Conservation (phyloP, 495 filamentous ascomycete species). For the Xylaria intraflava region DNA sequence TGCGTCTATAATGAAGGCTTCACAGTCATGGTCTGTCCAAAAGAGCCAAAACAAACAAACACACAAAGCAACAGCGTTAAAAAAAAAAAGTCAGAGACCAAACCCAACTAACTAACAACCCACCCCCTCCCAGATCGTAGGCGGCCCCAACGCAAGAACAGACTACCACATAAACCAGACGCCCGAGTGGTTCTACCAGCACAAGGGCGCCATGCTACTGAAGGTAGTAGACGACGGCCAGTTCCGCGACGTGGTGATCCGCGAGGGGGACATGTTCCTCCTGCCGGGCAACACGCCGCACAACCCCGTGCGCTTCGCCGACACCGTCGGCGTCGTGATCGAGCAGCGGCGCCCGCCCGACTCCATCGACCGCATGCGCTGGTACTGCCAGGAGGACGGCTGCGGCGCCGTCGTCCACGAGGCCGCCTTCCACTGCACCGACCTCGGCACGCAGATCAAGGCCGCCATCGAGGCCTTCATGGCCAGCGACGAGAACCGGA, state of each 20-base stretch:
- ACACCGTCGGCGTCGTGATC: slow-evolving; percentile 75
- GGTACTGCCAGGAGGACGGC: slow-evolving; percentile 65
- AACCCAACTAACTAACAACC: not conserved
- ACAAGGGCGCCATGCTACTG: slow-evolving; percentile 85
- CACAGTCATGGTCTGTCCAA: slow-evolving; percentile 62
- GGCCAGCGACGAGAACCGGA: slow-evolving; percentile 61
- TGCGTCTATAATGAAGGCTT: slow-evolving; percentile 81
- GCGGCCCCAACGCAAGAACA: slow-evolving; percentile 90
- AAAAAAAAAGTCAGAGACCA: not conserved
- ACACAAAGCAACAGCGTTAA: not conserved
- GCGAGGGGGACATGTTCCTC: slow-evolving; percentile 91
- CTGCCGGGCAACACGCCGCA: slow-evolving; percentile 89
- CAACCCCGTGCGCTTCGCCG: slow-evolving; percentile 58
- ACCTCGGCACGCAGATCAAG: slow-evolving; percentile 97
- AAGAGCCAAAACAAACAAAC: not conserved
- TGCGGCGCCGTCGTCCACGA: slow-evolving; percentile 77
- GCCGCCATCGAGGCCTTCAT: slow-evolving; percentile 81
- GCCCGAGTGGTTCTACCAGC: slow-evolving; percentile 96
- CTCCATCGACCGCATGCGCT: slow-evolving; percentile 72
- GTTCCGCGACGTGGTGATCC: slow-evolving; percentile 81
- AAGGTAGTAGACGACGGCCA: slow-evolving; percentile 68
- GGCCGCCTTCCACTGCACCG: slow-evolving; percentile 77
- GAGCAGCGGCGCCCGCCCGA: slow-evolving; percentile 73
- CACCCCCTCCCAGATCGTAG: slow-evolving; percentile 62
- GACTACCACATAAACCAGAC: slow-evolving; percentile 99